Conservation (phyloP, 305 asterid genomes). For the Stenogyne calaminthoides region DNA sequence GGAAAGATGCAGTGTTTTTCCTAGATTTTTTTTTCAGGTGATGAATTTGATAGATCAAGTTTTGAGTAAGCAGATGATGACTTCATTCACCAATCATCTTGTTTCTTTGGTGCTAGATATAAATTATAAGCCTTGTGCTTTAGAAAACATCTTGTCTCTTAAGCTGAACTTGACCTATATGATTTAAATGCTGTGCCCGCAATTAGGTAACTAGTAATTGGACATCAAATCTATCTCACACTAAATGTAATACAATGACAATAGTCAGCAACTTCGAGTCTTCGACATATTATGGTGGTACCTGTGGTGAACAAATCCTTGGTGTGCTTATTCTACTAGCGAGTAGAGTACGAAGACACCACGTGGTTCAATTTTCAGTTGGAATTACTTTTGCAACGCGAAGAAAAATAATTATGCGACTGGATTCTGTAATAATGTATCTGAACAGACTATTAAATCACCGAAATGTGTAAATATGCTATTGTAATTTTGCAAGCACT, state of each 20-base stretch:
- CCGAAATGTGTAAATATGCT: conserved; percentile 5
- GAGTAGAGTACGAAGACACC: neutral
- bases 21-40: neutral
- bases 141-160: neutral
- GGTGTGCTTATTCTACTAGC: conserved; percentile 2
- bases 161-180: neutral
- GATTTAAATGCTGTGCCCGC: neutral
- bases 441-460: neutral
- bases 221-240: neutral
- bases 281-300: neutral
- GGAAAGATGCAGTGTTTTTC: neutral
- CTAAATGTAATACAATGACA: neutral
- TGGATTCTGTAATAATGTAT: neutral
- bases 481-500: neutral
- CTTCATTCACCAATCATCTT: neutral
- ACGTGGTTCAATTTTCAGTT: conserved; percentile 3
- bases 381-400: neutral
- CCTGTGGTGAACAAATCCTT: neutral
- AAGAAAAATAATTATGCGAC: neutral
- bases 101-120: neutral
- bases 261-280: neutral
- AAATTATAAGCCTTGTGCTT: neutral
- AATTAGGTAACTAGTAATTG: neutral
- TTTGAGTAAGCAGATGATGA: neutral
- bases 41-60: neutral